A percentile compares a stretch with the other conserved stretches of the same genome.
These are phyloP conservation scores for Pleoardoris graminearum DNA, from an alignment of 2,329 filamentous ascomycete genomes.

Conservation along the genomic window DNA sequence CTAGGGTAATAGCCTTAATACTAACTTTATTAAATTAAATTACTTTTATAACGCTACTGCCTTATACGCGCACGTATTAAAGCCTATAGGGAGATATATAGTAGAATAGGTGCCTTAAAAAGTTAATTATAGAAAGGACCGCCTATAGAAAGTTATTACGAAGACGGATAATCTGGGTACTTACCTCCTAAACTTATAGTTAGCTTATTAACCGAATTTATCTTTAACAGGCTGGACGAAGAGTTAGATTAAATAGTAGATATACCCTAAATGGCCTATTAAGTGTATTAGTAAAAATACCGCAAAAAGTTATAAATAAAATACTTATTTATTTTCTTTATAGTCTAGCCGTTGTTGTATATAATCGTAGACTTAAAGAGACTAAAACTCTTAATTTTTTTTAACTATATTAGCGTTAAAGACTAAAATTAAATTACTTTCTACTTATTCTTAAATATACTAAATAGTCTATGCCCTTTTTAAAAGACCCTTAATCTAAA, in stretches of 20 bases:
- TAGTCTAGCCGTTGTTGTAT: background rate
- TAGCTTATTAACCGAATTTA: too few species aligned
- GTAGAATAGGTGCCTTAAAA: slow-evolving; percentile 25
- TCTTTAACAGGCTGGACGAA: too few species aligned
- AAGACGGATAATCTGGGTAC: slow-evolving; percentile 1
- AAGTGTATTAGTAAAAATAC: background rate
- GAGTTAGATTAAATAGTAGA: background rate
- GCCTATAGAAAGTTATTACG: slow-evolving; percentile 2
- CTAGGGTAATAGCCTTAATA: too few species aligned
- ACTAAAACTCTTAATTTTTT: background rate
- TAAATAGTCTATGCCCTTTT: too few species aligned
- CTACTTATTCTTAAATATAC: too few species aligned
- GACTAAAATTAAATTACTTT: too few species aligned
- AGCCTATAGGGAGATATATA: too few species aligned
- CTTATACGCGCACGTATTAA: too few species aligned
- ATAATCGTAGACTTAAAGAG: background rate
- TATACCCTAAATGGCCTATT: slow-evolving; percentile 1
- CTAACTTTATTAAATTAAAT: too few species aligned
- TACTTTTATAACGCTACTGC: too few species aligned
- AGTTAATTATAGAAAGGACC: slow-evolving; percentile 12
- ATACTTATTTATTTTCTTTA: background rate
- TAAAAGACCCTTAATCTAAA: too few species aligned
- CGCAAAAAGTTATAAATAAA: slow-evolving; percentile 13
- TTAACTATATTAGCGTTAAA: too few species aligned
- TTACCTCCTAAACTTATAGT: background rate